These are phyloP conservation scores for Tripterygium wilfordii DNA, from an alignment of 177 flowering plant genomes.

Conservation along the genomic window DNA sequence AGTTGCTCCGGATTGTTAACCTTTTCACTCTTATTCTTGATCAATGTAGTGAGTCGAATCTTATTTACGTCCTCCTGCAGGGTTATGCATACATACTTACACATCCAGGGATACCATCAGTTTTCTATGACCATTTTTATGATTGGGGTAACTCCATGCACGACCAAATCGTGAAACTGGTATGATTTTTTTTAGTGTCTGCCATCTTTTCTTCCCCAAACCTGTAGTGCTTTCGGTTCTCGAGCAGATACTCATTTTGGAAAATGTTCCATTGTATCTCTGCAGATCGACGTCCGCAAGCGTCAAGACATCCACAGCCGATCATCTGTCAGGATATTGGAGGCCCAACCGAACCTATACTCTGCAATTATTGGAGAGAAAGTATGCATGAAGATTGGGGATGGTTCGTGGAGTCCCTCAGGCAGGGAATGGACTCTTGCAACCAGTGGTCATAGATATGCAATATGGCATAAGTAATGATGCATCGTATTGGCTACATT, in stretches of 20 bases:
- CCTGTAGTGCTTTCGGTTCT: neutral
- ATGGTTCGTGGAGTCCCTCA: conserved; percentile 82
- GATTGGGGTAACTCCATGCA: conserved; percentile 72
- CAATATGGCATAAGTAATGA: conserved; percentile 74
- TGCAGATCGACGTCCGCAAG: conserved; percentile 66
- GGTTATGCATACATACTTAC: conserved; percentile 93
- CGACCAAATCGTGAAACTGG: conserved; percentile 88
- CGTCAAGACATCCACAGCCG: conserved; percentile 63
- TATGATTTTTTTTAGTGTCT: conserved; percentile 19
- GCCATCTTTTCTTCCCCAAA: too few relatives aligned
- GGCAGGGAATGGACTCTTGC: conserved; percentile 88
- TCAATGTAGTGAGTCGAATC: too few relatives aligned
- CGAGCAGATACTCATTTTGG: neutral
- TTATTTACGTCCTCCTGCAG: conserved; percentile 37
- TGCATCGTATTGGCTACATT: neutral
- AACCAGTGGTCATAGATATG: conserved; percentile 72
- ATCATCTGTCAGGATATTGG: conserved; percentile 62
- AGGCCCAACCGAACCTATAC: conserved; percentile 75
- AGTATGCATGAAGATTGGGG: conserved; percentile 83
- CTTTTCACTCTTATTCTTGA: too few relatives aligned
- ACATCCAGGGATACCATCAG: conserved; percentile 86
- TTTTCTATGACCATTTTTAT: conserved; percentile 88
- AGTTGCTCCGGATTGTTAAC: too few relatives aligned
- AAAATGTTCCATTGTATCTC: neutral
- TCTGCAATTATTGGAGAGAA: conserved; percentile 75